Conservation (phyloP, 192 early-diverging fungal genomes). For the Rhizoclosmatium globosum region DNA sequence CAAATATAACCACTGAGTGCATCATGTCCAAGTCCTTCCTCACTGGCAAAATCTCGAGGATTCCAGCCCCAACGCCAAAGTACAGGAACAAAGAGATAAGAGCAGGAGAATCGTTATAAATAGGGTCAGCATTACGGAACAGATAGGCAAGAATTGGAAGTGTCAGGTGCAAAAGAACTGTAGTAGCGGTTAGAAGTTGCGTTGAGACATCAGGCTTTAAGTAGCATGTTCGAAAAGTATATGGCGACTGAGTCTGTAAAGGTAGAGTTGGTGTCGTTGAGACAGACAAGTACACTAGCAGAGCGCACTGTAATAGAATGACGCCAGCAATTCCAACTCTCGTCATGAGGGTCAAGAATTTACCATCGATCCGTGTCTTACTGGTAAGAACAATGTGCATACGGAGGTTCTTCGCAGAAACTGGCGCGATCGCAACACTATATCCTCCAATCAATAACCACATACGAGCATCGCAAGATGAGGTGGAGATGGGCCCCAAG, state of each 20-base stretch:
- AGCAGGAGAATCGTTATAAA: slow-evolving; percentile 2
- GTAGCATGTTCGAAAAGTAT: background rate
- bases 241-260: too few species aligned
- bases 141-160: slow-evolving; percentile 6
- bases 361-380: background rate
- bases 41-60: background rate
- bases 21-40: background rate
- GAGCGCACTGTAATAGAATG: background rate
- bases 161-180: background rate
- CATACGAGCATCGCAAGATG: background rate
- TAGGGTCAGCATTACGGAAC: background rate
- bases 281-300: background rate
- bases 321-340: background rate
- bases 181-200: background rate
- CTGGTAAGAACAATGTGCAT: background rate
- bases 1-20: background rate
- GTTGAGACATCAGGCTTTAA: slow-evolving; percentile 20
- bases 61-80: background rate
- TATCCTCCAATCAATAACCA: background rate
- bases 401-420: background rate
- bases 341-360: background rate
- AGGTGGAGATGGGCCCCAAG: background rate
- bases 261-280: too few species aligned
- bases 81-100: background rate
- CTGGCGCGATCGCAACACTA: background rate